Evolutionary conservation across 352 stramenopile genomes (phyloP).

Genomic region (Globisporangium orthogonon): DNA sequence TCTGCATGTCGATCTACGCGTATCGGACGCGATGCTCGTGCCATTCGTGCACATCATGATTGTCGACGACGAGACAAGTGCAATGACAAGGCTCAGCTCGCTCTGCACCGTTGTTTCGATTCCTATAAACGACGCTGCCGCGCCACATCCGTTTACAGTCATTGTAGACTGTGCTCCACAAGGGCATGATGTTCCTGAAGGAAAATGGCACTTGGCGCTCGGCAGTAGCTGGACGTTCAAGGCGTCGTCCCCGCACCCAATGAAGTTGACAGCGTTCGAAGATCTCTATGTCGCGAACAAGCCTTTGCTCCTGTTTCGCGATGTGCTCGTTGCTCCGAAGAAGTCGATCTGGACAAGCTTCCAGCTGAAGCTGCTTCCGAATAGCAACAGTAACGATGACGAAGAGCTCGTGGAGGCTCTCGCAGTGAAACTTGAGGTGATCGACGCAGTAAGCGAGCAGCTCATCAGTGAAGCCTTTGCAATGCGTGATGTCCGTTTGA

Average conservation of each 20-base stretch:
- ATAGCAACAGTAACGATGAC: neutral
- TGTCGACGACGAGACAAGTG: slow-evolving; percentile 33
- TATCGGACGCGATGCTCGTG: slow-evolving; percentile 41
- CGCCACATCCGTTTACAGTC: slow-evolving; percentile 35
- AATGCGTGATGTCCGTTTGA: slow-evolving; percentile 26
- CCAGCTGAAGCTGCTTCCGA: slow-evolving; percentile 32
- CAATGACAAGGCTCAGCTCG: slow-evolving; percentile 23
- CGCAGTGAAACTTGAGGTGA: slow-evolving; percentile 47
- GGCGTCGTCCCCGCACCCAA: slow-evolving; percentile 25
- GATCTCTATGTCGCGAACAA: slow-evolving; percentile 64
- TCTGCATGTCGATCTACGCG: slow-evolving; percentile 47
- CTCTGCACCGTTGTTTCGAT: slow-evolving; percentile 26
- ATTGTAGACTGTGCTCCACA: slow-evolving; percentile 43
- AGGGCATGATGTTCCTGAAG: slow-evolving; percentile 24
- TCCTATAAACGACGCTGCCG: slow-evolving; percentile 1
- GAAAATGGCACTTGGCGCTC: slow-evolving; percentile 54
- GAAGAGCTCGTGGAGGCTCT: slow-evolving; percentile 19
- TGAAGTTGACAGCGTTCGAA: slow-evolving; percentile 38
- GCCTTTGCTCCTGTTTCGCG: slow-evolving; percentile 52
- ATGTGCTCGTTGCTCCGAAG: slow-evolving; percentile 42
- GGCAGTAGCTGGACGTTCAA: slow-evolving; percentile 42
- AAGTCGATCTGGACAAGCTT: slow-evolving; percentile 38
- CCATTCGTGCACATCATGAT: slow-evolving; percentile 41
- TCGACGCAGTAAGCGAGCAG: slow-evolving; percentile 28
- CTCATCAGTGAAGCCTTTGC: slow-evolving; percentile 20